These are phyloP conservation scores for Stachybotrys echinatus DNA, from an alignment of 2,329 filamentous ascomycete genomes.

Conservation along the genomic window DNA sequence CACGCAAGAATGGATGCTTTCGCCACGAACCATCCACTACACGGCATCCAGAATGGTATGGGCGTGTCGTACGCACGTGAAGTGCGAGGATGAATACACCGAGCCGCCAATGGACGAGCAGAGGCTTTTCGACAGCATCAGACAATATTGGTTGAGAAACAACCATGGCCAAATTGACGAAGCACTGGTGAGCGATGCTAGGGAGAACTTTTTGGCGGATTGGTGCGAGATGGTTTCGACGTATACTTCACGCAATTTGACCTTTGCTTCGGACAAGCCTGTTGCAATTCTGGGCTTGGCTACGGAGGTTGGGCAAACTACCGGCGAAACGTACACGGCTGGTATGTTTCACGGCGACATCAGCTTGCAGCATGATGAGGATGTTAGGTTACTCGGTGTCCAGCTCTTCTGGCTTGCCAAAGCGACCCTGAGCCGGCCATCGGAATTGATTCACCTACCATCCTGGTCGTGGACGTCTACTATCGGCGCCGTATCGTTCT, in stretches of 20 bases:
- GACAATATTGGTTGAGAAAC: neutral
- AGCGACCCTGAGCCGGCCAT: neutral
- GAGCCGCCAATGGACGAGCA: constrained; percentile 1
- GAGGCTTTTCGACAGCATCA: constrained; percentile 1
- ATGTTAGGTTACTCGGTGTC: neutral
- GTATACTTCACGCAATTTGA: neutral
- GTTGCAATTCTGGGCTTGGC: neutral
- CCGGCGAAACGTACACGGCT: neutral
- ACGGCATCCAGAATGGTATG: neutral
- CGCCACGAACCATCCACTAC: neutral
- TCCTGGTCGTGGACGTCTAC: neutral
- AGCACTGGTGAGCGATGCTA: neutral
- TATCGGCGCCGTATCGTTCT: neutral
- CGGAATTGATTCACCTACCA: neutral
- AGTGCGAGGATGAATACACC: constrained; percentile 1
- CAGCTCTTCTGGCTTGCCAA: neutral
- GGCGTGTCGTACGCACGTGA: neutral
- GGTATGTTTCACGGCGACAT: neutral
- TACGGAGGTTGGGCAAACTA: neutral
- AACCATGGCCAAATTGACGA: neutral
- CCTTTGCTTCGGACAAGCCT: neutral
- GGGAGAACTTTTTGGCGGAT: neutral
- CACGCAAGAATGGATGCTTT: constrained; percentile 1
- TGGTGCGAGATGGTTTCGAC: constrained; percentile 1
- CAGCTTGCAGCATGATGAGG: neutral